Conservation (phyloP, 2,329 filamentous ascomycete species). For the Fusarium sp. region DNA sequence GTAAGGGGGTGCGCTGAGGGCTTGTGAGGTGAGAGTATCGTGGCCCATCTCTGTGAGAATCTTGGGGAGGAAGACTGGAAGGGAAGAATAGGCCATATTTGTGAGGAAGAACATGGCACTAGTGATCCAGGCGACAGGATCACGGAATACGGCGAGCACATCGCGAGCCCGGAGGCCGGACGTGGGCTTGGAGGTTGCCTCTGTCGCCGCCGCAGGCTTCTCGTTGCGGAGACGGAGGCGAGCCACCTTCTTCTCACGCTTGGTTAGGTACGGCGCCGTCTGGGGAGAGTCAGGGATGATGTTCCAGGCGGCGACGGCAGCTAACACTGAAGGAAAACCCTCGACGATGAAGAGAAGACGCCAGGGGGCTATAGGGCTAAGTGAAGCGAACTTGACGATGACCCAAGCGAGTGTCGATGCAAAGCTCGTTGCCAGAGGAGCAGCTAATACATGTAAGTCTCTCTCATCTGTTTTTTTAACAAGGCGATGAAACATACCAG, state of each 20-base stretch:
- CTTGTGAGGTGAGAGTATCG: constrained; percentile 71
- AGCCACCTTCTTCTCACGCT: constrained; percentile 73
- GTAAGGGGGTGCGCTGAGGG: constrained; percentile 81
- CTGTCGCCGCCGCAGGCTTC: constrained; percentile 42
- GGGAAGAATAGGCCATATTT: constrained; percentile 86
- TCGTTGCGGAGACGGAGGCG: constrained; percentile 69
- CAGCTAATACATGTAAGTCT: constrained; percentile 64
- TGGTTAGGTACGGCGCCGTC: constrained; percentile 68
- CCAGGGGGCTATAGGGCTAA: constrained; percentile 79
- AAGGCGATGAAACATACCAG: constrained; percentile 55
- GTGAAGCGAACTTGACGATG: constrained; percentile 72
- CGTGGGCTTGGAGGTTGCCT: constrained; percentile 24
- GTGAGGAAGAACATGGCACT: constrained; percentile 85
- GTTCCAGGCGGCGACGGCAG: constrained; percentile 75
- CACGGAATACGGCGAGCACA: constrained; percentile 56
- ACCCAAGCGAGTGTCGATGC: constrained; percentile 80
- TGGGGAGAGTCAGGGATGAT: constrained; percentile 78
- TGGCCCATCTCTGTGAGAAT: constrained; percentile 81
- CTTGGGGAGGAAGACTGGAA: constrained; percentile 86
- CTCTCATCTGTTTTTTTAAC: not conserved
- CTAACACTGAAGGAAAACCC: constrained; percentile 81
- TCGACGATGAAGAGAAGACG: constrained; percentile 84
- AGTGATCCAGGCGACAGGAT: constrained; percentile 67
- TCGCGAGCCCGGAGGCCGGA: constrained; percentile 62
- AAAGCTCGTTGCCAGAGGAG: constrained; percentile 77